Evolutionary conservation across 2,329 filamentous ascomycete genomes (phyloP), one percentile per base, ranked within the genome.

Genomic region (Hawksworthiomyces lignivorus): DNA sequence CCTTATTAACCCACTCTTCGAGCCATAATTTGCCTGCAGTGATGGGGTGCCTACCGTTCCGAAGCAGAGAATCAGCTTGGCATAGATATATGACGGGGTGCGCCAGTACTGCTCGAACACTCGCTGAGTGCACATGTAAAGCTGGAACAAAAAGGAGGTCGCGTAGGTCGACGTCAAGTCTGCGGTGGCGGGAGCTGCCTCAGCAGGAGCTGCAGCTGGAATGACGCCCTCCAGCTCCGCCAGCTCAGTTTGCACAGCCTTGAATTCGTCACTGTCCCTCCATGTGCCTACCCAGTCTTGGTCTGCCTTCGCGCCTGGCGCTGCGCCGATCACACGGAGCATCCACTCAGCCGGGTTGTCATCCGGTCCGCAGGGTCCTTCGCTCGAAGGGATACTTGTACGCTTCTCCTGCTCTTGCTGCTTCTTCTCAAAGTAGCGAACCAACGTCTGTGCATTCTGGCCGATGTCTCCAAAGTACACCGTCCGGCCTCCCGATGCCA

Each of bases 331-430:
- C 4, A 73, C 72, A 49, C 74, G 68, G 35, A 79, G 60, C 83
- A 89, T 88, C 78, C 81, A 87, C 61, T 92, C 86, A 24, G 86
- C 86, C 6, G 86, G 86, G 62, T 92, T 94, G 28, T 82, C 82
- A 8, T 77, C 75, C 2, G 64, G 52, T 1, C 80, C 81, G 57
- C 84, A 90, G 24, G 69, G 57, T 20, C 67, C 66, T 1, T 78
- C 82, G 36, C 84, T 80, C 8, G 24, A 8, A 12, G 8, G 8
- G 24, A 8, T 26, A 84, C 24, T 26, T 26, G 8, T 12, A 4
- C 24, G 24, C 24, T 26, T 12, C 12, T 82, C 82, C 50, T 86
- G 78, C 36, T 76, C 72, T 58, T 87, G 84, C 12, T 82, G 83
- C 50, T 86, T 78, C 36, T 76, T 72, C 59, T 87, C 84, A 52